These are phyloP conservation scores for Xylariaceae sp. DNA, from an alignment of 2,329 filamentous ascomycete species.

Conservation along the genomic window DNA sequence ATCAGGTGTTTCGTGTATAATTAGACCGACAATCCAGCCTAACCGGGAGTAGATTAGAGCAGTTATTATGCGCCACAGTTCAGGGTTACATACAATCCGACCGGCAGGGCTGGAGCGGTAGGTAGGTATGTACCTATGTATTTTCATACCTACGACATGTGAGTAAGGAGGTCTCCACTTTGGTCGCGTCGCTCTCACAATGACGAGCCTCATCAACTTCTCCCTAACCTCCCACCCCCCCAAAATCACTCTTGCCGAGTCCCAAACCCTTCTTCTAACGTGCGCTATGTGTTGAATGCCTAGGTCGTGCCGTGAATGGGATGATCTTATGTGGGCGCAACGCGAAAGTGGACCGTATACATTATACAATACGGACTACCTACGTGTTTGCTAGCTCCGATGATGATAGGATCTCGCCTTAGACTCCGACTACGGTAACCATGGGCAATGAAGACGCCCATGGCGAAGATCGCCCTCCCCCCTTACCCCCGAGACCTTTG, in stretches of 20 bases:
- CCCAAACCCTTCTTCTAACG: background rate
- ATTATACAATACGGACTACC: too few relatives aligned
- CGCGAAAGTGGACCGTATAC: slow-evolving; percentile 7
- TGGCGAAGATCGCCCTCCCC: slow-evolving; percentile 46
- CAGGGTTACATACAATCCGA: too few relatives aligned
- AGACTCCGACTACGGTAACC: slow-evolving; percentile 21
- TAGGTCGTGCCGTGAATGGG: background rate
- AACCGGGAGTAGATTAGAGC: too few relatives aligned
- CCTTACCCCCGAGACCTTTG: slow-evolving; percentile 48
- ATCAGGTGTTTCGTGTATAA: too few relatives aligned
- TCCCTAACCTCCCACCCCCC: background rate
- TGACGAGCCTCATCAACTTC: background rate
- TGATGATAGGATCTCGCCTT: slow-evolving; percentile 19
- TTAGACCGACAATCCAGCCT: too few relatives aligned
- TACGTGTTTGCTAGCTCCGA: slow-evolving; percentile 1
- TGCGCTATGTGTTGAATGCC: background rate
- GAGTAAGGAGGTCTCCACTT: too few relatives aligned
- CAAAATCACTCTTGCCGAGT: background rate
- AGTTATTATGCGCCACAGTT: too few relatives aligned
- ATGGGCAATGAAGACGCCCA: slow-evolving; percentile 32
- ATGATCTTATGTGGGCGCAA: slow-evolving; percentile 8
- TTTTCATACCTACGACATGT: too few relatives aligned
- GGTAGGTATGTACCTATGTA: too few relatives aligned
- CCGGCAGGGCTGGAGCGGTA: too few relatives aligned
- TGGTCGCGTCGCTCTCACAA: background rate